phyloP scores from a whole-genome alignment of 768 basidiomycete genomes.

The Cyathus striatus region DNA sequence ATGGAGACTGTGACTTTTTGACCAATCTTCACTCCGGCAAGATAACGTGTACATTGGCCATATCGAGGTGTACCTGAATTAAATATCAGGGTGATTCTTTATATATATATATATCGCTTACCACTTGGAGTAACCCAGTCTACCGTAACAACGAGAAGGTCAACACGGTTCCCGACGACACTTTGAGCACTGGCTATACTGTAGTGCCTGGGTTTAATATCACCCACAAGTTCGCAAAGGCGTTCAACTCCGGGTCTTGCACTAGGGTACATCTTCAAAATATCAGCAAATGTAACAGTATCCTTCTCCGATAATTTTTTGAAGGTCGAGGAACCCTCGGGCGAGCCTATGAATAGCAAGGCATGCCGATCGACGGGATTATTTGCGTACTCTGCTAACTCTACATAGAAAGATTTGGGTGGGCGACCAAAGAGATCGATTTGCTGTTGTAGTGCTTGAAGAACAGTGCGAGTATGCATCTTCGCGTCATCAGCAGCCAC shows the following conservation, averaged over 20 bases:
- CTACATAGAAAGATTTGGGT: constrained; percentile 92
- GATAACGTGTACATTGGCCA: constrained; percentile 96
- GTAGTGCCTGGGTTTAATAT: constrained; percentile 97
- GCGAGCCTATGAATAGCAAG: constrained; percentile 86
- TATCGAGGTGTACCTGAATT: constrained; percentile 64
- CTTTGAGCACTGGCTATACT: constrained; percentile 96
- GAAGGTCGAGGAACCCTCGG: constrained; percentile 88
- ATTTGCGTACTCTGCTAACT: constrained; percentile 74
- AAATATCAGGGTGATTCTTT: constrained; percentile 4
- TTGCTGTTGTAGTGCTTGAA: constrained; percentile 95
- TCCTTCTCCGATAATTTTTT: constrained; percentile 96
- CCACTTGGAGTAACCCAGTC: constrained; percentile 88
- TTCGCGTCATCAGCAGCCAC: constrained; percentile 57
- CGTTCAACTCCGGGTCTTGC: constrained; percentile 81
- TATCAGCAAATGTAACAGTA: constrained; percentile 89
- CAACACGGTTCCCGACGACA: constrained; percentile 91
- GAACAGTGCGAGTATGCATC: constrained; percentile 89
- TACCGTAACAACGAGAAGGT: constrained; percentile 92
- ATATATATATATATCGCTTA: too few species aligned
- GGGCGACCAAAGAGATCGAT: constrained; percentile 95
- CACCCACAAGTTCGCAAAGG: constrained; percentile 85
- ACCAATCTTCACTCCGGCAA: constrained; percentile 76
- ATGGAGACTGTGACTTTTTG: constrained; percentile 96
- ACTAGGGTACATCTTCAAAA: constrained; percentile 69
- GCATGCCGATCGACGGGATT: constrained; percentile 67